Percentiles rank a stretch among this genome's conserved stretches.
These are phyloP conservation scores for Protomyces macrosporus DNA, from an alignment of 1,139 yeast species.

Conservation along the genomic window DNA sequence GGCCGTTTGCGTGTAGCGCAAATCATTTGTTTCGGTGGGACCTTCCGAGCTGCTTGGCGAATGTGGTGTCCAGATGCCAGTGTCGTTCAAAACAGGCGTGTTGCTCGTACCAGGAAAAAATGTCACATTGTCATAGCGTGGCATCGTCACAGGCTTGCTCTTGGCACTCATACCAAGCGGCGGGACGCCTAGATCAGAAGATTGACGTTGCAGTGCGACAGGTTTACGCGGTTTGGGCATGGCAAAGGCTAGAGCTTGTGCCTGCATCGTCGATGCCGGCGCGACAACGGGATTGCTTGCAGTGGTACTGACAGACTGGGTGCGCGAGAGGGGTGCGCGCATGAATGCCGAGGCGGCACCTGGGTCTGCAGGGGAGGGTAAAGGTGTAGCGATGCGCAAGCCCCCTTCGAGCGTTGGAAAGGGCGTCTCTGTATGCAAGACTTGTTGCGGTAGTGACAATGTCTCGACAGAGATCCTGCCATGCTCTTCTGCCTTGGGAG, in stretches of 20 bases:
- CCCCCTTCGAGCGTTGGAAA: background rate
- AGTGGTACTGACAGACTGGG: background rate
- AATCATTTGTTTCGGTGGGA: background rate
- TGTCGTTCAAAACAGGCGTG: background rate
- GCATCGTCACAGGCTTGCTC: background rate
- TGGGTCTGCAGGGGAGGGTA: slow-evolving; percentile 18
- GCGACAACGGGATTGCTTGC: background rate
- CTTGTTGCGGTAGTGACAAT: background rate
- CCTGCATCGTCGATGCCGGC: background rate
- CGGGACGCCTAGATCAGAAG: background rate
- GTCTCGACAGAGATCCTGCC: background rate
- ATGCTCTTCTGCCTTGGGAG: background rate
- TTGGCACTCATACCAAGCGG: background rate
- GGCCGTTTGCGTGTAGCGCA: background rate
- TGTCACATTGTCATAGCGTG: background rate
- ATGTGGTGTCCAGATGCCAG: slow-evolving; percentile 8
- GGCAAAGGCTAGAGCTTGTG: background rate
- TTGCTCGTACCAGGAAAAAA: slow-evolving; percentile 1
- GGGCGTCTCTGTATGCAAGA: background rate
- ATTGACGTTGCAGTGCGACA: background rate
- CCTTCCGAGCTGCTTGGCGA: background rate
- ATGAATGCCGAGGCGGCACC: slow-evolving; percentile 21
- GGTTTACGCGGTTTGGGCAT: background rate
- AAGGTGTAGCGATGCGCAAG: slow-evolving; percentile 13
- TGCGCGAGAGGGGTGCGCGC: background rate